Percentiles rank a stretch among this genome's conserved stretches.
Conservation (phyloP, 1,284 basidiomycete genomes). For the Austroboletus niveus region DNA sequence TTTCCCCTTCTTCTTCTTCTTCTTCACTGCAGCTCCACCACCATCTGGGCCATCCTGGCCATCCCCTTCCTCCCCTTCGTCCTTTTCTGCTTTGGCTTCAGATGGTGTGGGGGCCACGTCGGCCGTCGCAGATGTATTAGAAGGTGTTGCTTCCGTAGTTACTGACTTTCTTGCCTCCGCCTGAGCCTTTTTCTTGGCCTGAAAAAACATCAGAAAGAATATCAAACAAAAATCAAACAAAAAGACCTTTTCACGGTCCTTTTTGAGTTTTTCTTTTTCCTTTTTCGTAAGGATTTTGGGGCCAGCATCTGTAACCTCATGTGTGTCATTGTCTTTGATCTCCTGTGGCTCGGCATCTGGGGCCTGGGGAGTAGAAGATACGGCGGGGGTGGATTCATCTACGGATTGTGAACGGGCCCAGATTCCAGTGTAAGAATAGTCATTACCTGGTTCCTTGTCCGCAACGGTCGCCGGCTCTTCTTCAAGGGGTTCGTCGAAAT, state of each 20-base stretch:
- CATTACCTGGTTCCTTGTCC: constrained; percentile 33
- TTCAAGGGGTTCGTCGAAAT: constrained; percentile 26
- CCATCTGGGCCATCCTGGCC: constrained; percentile 61
- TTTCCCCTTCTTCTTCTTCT: constrained; percentile 88
- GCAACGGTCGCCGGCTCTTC: constrained; percentile 37
- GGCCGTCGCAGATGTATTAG: constrained; percentile 13
- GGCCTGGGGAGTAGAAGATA: constrained; percentile 20
- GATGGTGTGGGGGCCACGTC: constrained; percentile 21
- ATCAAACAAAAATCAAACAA: neutral
- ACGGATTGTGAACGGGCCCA: constrained; percentile 8
- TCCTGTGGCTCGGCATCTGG: constrained; percentile 33
- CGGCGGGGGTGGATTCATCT: constrained; percentile 31
- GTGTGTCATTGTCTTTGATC: constrained; percentile 49
- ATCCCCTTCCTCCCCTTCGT: constrained; percentile 45
- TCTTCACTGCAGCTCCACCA: constrained; percentile 56
- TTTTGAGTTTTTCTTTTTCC: constrained; percentile 93
- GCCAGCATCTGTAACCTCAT: constrained; percentile 42
- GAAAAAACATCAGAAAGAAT: constrained; percentile 12
- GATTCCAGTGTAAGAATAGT: constrained; percentile 8
- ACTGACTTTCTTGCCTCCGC: constrained; percentile 77
- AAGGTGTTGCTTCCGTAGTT: constrained; percentile 21
- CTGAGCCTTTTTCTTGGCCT: constrained; percentile 96
- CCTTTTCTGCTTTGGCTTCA: constrained; percentile 26
- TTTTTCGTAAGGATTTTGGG: constrained; percentile 80
- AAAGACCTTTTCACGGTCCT: constrained; percentile 86